Percentiles rank a stretch among this genome's conserved stretches.
Conservation (phyloP, 2,329 filamentous ascomycete genomes). For the Xylaria sp. region DNA sequence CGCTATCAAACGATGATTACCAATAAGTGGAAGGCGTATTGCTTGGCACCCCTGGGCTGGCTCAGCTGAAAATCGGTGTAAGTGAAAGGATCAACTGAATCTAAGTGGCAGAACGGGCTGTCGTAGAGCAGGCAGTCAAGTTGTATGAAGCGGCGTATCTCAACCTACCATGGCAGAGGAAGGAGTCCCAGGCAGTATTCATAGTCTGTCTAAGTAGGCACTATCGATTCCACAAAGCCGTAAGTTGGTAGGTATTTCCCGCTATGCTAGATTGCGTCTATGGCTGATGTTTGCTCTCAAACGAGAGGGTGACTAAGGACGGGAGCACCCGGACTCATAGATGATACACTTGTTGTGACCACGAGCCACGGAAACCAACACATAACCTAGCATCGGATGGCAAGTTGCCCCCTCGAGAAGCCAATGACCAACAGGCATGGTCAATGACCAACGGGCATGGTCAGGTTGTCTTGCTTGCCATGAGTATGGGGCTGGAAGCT, state of each 20-base stretch:
- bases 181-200: background rate
- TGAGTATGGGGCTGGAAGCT: constrained; percentile 29
- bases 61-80: constrained; percentile 32
- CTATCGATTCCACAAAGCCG: too few relatives aligned
- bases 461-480: constrained; percentile 28
- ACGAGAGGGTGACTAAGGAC: constrained; percentile 11
- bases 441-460: constrained; percentile 12
- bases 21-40: constrained; percentile 4
- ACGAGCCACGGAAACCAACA: constrained; percentile 9
- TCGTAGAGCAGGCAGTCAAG: constrained; percentile 11
- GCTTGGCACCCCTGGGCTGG: constrained; percentile 6
- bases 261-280: constrained; percentile 6
- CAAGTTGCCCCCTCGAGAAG: constrained; percentile 20
- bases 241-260: constrained; percentile 7
- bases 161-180: constrained; percentile 22
- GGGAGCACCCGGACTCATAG: background rate
- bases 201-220: constrained; percentile 3
- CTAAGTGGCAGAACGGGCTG: constrained; percentile 6
- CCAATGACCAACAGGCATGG: too few relatives aligned
- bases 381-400: constrained; percentile 17
- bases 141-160: constrained; percentile 26
- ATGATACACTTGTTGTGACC: constrained; percentile 17
- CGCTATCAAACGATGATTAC: constrained; percentile 2
- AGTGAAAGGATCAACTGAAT: constrained; percentile 28
- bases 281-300: constrained; percentile 15